A percentile compares a stretch with the other conserved stretches of the same genome.
These are phyloP conservation scores for Plantago elongata DNA, from an alignment of 257 asterid species.

Conservation along the genomic window DNA sequence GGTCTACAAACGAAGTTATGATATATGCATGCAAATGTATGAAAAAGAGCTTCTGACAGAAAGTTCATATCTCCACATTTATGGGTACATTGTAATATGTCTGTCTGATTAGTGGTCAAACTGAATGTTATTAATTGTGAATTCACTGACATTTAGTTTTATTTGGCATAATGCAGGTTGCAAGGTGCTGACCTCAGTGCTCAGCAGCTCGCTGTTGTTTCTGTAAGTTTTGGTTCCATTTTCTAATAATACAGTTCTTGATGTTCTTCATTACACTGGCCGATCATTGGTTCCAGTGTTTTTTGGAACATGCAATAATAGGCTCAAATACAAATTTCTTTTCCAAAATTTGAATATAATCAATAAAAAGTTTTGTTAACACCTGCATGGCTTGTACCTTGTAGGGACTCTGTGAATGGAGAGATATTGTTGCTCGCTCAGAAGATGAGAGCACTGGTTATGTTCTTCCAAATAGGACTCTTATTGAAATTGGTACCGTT, in stretches of 20 bases:
- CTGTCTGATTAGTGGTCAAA: constrained; percentile 15
- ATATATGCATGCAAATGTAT: constrained; percentile 76
- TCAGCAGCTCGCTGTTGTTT: constrained; percentile 91
- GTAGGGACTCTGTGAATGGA: constrained; percentile 91
- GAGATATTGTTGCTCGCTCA: constrained; percentile 92
- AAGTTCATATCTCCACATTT: constrained; percentile 70
- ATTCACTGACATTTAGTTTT: constrained; percentile 9
- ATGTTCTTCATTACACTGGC: not conserved
- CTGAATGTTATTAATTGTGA: constrained; percentile 9
- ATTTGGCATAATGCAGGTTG: constrained; percentile 47
- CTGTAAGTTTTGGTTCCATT: constrained; percentile 46
- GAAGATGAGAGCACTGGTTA: constrained; percentile 99
- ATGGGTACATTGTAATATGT: constrained; percentile 42
- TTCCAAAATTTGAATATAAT: not conserved
- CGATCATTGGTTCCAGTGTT: constrained; percentile 8
- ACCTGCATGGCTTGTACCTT: constrained; percentile 17
- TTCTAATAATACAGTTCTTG: not conserved
- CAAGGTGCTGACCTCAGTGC: constrained; percentile 71
- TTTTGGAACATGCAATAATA: not conserved
- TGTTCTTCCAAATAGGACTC: constrained; percentile 81
- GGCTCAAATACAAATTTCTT: not conserved
- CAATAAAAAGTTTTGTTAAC: not conserved
- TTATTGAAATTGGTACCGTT: constrained; percentile 72
- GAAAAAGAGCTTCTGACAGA: constrained; percentile 93
- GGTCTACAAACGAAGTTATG: constrained; percentile 94